These are phyloP conservation scores for Tuber calosporum DNA, from an alignment of 495 filamentous ascomycete genomes.

Conservation along the genomic window DNA sequence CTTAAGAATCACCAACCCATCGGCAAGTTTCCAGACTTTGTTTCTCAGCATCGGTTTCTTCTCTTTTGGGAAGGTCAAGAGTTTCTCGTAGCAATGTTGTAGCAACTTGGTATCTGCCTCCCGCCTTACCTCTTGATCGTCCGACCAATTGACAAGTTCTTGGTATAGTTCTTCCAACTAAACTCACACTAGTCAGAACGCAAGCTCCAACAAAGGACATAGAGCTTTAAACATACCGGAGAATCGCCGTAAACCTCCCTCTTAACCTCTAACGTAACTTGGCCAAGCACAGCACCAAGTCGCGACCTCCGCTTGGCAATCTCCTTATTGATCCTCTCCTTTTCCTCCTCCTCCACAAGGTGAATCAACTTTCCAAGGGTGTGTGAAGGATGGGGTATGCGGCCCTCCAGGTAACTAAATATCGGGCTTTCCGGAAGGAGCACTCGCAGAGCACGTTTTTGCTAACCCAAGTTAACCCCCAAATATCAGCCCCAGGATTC, in stretches of 20 bases:
- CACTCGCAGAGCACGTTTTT: constrained; percentile 63
- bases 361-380: constrained; percentile 82
- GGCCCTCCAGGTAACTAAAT: constrained; percentile 77
- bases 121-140: constrained; percentile 75
- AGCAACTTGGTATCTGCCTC: constrained; percentile 85
- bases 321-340: constrained; percentile 79
- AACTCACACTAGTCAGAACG: constrained; percentile 44
- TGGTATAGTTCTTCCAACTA: constrained; percentile 67
- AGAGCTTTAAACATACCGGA: constrained; percentile 16
- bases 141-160: constrained; percentile 78
- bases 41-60: constrained; percentile 61
- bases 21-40: constrained; percentile 64
- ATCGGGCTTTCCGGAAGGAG: constrained; percentile 69
- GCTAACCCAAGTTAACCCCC: constrained; percentile 51
- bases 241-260: constrained; percentile 61
- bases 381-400: constrained; percentile 67
- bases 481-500: background rate
- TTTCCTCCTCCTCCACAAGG: constrained; percentile 78
- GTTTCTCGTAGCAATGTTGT: constrained; percentile 67
- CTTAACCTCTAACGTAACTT: constrained; percentile 81
- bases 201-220: background rate
- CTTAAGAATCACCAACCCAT: constrained; percentile 91
- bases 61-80: constrained; percentile 58
- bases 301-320: constrained; percentile 84
- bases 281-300: constrained; percentile 70